A percentile compares a stretch with the other conserved stretches of the same genome.
Evolutionary conservation across 2,329 filamentous ascomycete species (phyloP).

Genomic region (Cytospora mali): DNA sequence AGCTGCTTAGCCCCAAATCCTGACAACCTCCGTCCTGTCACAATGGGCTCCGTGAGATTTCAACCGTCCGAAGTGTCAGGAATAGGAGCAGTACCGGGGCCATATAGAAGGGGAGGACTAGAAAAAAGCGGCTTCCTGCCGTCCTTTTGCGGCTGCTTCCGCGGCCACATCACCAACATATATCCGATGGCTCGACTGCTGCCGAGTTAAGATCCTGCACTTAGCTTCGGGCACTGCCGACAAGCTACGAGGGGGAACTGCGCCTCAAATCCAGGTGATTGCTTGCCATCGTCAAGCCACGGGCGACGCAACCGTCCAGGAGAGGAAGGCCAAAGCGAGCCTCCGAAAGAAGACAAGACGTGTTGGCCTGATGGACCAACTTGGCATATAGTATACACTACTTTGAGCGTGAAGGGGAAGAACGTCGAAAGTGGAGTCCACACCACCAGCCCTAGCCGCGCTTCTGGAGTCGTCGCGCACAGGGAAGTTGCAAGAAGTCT

Average conservation of each 20-base stretch:
- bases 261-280: neutral
- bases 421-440: neutral
- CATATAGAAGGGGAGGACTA: neutral
- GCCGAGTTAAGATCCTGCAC: neutral
- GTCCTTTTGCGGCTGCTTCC: conserved; percentile 11
- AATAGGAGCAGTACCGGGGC: neutral
- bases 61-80: neutral
- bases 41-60: no score
- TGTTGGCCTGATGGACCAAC: neutral
- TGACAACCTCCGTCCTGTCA: neutral
- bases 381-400: neutral
- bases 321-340: neutral
- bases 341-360: neutral
- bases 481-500: conserved; percentile 7
- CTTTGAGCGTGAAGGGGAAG: neutral
- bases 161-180: conserved; percentile 6
- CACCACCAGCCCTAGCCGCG: conserved; percentile 1
- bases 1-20: neutral
- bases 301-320: neutral
- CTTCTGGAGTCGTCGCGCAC: neutral
- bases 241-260: neutral
- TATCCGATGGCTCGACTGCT: neutral
- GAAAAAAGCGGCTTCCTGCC: neutral
- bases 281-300: neutral
- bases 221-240: conserved; percentile 9